These are phyloP conservation scores for Penicillium antarcticum DNA, from an alignment of 495 filamentous ascomycete genomes.

Conservation along the genomic window DNA sequence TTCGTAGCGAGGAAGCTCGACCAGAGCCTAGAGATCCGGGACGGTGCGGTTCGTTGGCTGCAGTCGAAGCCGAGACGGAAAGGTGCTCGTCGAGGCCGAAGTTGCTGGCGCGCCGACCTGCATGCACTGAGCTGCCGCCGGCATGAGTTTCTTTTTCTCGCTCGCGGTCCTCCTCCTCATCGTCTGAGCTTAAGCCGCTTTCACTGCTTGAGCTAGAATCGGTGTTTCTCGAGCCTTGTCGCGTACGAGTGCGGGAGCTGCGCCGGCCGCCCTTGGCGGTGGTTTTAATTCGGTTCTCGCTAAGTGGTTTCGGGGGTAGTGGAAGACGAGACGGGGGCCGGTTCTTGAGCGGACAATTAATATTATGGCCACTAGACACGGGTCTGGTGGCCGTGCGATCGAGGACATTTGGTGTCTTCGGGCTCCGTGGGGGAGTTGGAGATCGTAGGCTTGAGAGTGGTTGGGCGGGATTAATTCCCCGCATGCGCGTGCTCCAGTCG, in stretches of 20 bases:
- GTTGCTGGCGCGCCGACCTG: slow-evolving; percentile 34
- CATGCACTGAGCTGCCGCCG: slow-evolving; percentile 19
- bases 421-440: slow-evolving; percentile 8
- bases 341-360: slow-evolving; percentile 78
- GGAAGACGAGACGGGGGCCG: slow-evolving; percentile 84
- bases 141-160: slow-evolving; percentile 13
- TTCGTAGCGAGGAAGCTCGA: slow-evolving; percentile 33
- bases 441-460: slow-evolving; percentile 4
- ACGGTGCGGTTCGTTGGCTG: slow-evolving; percentile 30
- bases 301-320: slow-evolving; percentile 69
- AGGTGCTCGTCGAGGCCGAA: slow-evolving; percentile 37
- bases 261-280: slow-evolving; percentile 34
- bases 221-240: slow-evolving; percentile 31
- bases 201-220: slow-evolving; percentile 47
- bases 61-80: slow-evolving; percentile 25
- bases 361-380: slow-evolving; percentile 72
- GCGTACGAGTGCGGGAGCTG: slow-evolving; percentile 28
- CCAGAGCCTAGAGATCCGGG: slow-evolving; percentile 43
- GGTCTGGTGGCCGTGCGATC: slow-evolving; percentile 49
- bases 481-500: slow-evolving; percentile 15
- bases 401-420: slow-evolving; percentile 39
- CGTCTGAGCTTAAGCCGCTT: slow-evolving; percentile 44
- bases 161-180: slow-evolving; percentile 47
- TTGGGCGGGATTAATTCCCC: slow-evolving; percentile 23
- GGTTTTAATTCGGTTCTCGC: slow-evolving; percentile 37